Percentiles rank a stretch among this genome's conserved stretches.
These are phyloP conservation scores for Aurantiochytrium sp. DNA, from an alignment of 108 stramenopile genomes.

Conservation along the genomic window DNA sequence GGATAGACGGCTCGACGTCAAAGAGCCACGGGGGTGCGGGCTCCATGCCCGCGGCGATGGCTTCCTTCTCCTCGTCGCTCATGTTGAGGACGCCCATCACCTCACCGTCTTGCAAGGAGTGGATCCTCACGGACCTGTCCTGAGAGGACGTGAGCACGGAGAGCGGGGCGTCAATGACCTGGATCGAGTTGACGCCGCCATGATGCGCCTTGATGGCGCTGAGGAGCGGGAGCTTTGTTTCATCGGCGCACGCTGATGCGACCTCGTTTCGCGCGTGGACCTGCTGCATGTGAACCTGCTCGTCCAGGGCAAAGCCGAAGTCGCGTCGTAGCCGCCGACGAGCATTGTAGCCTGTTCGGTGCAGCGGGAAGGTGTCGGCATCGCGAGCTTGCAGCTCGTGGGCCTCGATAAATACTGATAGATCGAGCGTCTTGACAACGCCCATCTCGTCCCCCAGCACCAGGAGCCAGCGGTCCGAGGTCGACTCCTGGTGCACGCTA, in stretches of 20 bases:
- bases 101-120: background rate
- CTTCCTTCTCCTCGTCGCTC: conserved; percentile 23
- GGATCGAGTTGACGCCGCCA: background rate
- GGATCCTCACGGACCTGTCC: background rate
- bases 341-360: background rate
- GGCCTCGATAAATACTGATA: background rate
- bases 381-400: background rate
- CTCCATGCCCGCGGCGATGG: background rate
- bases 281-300: background rate
- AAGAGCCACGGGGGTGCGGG: background rate
- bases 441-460: conserved; percentile 23
- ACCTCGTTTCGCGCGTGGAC: background rate
- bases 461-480: background rate
- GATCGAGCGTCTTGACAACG: background rate
- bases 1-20: background rate
- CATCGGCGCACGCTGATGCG: background rate
- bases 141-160: background rate
- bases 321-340: background rate
- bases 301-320: background rate
- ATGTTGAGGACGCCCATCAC: background rate
- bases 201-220: background rate
- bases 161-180: background rate
- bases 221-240: background rate
- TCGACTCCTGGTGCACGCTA: background rate
- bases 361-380: background rate